Evolutionary conservation across 345 rosid species (phyloP), one percentile per base, ranked within the genome.

Genomic region (Anacardium occidentale): DNA sequence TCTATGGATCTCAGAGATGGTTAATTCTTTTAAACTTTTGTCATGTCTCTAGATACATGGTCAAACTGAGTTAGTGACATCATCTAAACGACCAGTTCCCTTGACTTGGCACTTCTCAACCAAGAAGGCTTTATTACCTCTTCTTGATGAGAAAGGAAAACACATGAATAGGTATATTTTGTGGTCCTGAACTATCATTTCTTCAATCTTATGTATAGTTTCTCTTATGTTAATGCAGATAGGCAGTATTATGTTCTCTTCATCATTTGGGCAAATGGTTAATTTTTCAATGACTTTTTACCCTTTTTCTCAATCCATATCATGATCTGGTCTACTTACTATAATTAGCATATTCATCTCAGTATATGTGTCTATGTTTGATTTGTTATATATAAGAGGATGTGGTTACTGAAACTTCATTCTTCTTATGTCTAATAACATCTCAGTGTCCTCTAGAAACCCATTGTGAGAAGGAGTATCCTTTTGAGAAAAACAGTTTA

Each of bases 51-150:
- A 94, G 97, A 93, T 94, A 79, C 98, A 94, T 72, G 93, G 94
- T 71, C 89, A 87, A 82, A 89, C 97, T 24, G 97, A 92, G 85
- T 72, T 94, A 80, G 88, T 92, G 77, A 89, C 91, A 56, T 90
- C 98, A 51, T 81, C 91, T 66, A 87, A 83, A 84, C 97, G 97
- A 11, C 98, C 98, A 4, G 98, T 94, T 74, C 98, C 97, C 14
- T 78, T 94, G 89, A 90, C 95, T 70, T 94, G 98, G 98, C 91
- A 84, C 80, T 92, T 92, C 82, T 92, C 98, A 62, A 88, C 90
- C 45, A 95, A 85, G 77, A 77, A 78, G 75, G 83, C 87, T 76
- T 79, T 90, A 76, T 62, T 83, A 42, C 92, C 94, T 44, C 91
- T 95, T 81, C 97, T 95, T 76, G 91, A 95, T 69, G 94, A 89